Evolutionary conservation across 2,329 filamentous ascomycete genomes (phyloP).

Genomic region (Venturia aucupariae): DNA sequence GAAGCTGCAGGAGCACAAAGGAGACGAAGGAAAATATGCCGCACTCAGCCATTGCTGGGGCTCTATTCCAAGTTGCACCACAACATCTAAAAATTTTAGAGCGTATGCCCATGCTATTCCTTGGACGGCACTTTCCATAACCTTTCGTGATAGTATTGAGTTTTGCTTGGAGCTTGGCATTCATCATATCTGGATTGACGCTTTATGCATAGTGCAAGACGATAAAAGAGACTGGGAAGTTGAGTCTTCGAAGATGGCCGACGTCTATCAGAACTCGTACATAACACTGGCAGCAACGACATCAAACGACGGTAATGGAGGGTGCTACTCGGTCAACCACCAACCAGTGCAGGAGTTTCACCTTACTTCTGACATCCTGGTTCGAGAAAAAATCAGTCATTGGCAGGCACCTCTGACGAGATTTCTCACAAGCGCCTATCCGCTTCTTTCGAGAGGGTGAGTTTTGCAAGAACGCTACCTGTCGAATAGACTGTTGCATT

Average conservation of each 20-base stretch:
- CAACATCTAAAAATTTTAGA: neutral
- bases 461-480: constrained; percentile 15
- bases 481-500: constrained; percentile 6
- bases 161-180: neutral
- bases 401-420: neutral
- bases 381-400: constrained; percentile 2
- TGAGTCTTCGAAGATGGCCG: constrained; percentile 22
- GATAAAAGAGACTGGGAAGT: constrained; percentile 20
- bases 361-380: neutral
- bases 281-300: neutral
- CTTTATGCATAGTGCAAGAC: constrained; percentile 22
- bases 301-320: neutral
- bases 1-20: neutral
- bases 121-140: neutral
- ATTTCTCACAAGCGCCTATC: neutral
- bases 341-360: neutral
- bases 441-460: constrained; percentile 15
- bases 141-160: neutral
- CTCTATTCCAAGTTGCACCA: neutral
- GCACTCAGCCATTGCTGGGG: constrained; percentile 4
- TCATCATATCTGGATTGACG: constrained; percentile 1
- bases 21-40: neutral
- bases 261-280: constrained; percentile 18
- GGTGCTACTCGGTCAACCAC: neutral
- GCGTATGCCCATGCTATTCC: neutral